Conservation (phyloP, 805 yeast genomes). For the Starmerella roubikii region DNA sequence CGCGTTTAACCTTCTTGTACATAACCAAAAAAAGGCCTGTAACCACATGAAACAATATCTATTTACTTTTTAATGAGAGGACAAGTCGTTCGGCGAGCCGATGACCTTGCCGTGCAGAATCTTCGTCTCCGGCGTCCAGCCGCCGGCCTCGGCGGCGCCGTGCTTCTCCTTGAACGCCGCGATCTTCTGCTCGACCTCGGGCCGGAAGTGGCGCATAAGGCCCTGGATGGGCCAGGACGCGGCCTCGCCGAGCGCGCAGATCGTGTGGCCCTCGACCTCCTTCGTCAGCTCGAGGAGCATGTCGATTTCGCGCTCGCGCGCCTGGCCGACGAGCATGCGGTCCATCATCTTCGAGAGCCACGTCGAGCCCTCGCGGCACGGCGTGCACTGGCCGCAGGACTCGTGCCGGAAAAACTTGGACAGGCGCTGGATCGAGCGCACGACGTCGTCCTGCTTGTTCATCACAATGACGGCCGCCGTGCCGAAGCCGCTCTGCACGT, state of each 20-base stretch:
- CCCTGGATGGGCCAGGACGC: slow-evolving; percentile 94
- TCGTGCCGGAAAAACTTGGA: slow-evolving; percentile 80
- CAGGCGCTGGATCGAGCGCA: slow-evolving; percentile 75
- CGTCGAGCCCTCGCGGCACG: slow-evolving; percentile 88
- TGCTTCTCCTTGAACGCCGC: slow-evolving; percentile 40
- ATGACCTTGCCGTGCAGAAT: slow-evolving; percentile 50
- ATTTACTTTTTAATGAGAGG: slow-evolving; percentile 10
- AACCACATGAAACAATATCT: neutral
- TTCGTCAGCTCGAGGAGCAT: slow-evolving; percentile 72
- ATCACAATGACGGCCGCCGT: slow-evolving; percentile 88
- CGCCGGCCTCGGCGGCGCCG: slow-evolving; percentile 50
- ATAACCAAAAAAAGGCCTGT: neutral
- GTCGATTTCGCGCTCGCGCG: slow-evolving; percentile 67
- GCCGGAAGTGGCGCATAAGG: slow-evolving; percentile 70
- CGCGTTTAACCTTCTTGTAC: slow-evolving; percentile 1
- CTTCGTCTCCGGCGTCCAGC: slow-evolving; percentile 55
- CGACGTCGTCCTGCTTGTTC: slow-evolving; percentile 75
- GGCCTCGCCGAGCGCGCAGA: slow-evolving; percentile 86
- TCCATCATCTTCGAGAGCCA: slow-evolving; percentile 77
- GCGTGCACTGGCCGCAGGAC: slow-evolving; percentile 90
- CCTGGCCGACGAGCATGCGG: slow-evolving; percentile 67
- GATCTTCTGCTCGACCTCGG: slow-evolving; percentile 66
- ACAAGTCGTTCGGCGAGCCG: slow-evolving; percentile 28
- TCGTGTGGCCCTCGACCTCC: slow-evolving; percentile 83
- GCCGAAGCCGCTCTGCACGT: slow-evolving; percentile 77